Percentiles rank a stretch among this genome's conserved stretches.
These are phyloP conservation scores for Psilocybe subaeruginosa DNA, from an alignment of 768 basidiomycete species.

Conservation along the genomic window DNA sequence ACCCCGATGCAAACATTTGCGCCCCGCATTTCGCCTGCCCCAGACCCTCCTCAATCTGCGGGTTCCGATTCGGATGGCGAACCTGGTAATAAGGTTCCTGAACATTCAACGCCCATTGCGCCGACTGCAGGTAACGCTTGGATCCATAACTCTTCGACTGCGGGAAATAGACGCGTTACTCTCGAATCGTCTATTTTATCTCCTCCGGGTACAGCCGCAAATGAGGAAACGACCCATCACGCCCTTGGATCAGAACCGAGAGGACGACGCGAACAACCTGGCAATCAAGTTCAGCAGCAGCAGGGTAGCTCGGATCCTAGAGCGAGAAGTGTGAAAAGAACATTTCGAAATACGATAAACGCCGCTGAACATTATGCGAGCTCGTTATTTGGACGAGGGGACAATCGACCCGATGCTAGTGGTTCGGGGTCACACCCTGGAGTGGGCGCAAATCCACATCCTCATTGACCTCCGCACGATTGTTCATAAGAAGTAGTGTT, in stretches of 20 bases:
- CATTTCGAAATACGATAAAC: slow-evolving; percentile 66
- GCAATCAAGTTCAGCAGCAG: background rate
- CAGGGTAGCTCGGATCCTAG: slow-evolving; percentile 28
- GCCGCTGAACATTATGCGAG: slow-evolving; percentile 74
- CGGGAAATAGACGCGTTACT: background rate
- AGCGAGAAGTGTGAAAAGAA: slow-evolving; percentile 63
- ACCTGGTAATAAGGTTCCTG: background rate
- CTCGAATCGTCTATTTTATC: slow-evolving; percentile 5
- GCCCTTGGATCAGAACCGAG: slow-evolving; percentile 24
- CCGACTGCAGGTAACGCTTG: slow-evolving; percentile 12
- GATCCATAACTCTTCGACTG: background rate
- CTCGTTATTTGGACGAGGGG: slow-evolving; percentile 64
- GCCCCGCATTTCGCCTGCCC: slow-evolving; percentile 14
- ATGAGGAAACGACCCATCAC: slow-evolving; percentile 40
- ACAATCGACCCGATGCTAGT: slow-evolving; percentile 21
- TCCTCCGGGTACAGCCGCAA: slow-evolving; percentile 25
- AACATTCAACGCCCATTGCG: slow-evolving; percentile 13
- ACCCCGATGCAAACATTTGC: slow-evolving; percentile 22
- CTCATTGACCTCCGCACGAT: background rate
- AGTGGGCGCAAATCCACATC: background rate
- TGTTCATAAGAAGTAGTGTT: background rate
- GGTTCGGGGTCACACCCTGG: slow-evolving; percentile 13
- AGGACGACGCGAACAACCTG: slow-evolving; percentile 21
- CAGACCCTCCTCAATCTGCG: slow-evolving; percentile 16
- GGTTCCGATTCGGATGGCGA: slow-evolving; percentile 23